phyloP scores from a whole-genome alignment of 352 stramenopile genomes.

The Phytophthora tubulina region DNA sequence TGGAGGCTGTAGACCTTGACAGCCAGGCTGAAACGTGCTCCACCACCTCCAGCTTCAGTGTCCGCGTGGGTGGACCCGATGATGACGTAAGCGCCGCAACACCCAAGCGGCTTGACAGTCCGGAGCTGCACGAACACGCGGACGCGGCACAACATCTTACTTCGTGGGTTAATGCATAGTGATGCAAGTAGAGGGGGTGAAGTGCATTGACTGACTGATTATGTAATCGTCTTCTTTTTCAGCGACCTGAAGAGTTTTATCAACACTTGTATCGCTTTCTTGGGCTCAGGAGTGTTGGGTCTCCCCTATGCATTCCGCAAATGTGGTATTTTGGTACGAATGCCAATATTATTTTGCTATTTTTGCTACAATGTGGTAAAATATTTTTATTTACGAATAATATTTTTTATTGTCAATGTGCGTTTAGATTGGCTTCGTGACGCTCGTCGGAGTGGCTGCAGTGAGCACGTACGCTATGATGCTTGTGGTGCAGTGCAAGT shows the following conservation, averaged over 20 bases:
- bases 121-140: constrained; percentile 29
- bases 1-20: constrained; percentile 43
- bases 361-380: too few relatives aligned
- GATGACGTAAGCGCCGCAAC: constrained; percentile 5
- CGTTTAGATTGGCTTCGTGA: constrained; percentile 64
- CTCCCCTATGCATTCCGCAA: constrained; percentile 92
- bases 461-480: constrained; percentile 82
- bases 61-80: constrained; percentile 1
- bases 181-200: neutral
- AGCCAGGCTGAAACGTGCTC: constrained; percentile 38
- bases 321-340: constrained; percentile 77
- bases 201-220: constrained; percentile 10
- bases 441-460: constrained; percentile 56
- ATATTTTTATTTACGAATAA: constrained; percentile 3
- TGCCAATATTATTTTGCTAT: constrained; percentile 2
- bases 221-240: constrained; percentile 8
- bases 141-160: constrained; percentile 51
- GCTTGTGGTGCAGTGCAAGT: constrained; percentile 84
- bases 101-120: constrained; percentile 34
- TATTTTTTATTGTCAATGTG: neutral
- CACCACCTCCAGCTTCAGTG: constrained; percentile 42
- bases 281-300: constrained; percentile 92
- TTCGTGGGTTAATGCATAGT: constrained; percentile 41
- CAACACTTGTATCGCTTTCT: constrained; percentile 93
- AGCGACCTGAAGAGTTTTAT: constrained; percentile 72